phyloP scores from a whole-genome alignment of 2,329 filamentous ascomycete species.

The Trichoderma arundinaceum region DNA sequence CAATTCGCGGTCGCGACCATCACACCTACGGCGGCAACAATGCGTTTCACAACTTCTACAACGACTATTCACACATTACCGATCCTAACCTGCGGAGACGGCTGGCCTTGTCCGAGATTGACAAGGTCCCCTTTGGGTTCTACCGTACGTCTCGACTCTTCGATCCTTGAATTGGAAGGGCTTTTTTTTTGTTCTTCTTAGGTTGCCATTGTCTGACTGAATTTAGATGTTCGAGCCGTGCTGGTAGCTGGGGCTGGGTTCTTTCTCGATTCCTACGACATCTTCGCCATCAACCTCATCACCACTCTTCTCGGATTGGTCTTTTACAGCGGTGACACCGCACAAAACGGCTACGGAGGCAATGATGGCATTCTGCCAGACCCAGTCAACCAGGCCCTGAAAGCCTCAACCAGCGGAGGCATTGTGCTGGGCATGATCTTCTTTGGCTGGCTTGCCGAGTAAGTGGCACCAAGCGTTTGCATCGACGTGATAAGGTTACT shows the following conservation, averaged over 20 bases:
- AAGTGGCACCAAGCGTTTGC: constrained; percentile 32
- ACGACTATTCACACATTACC: constrained; percentile 67
- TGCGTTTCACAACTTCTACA: constrained; percentile 77
- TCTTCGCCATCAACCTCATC: constrained; percentile 80
- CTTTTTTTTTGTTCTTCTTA: too few species aligned
- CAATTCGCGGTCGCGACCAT: constrained; percentile 38
- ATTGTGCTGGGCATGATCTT: constrained; percentile 78
- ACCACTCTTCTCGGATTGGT: constrained; percentile 75
- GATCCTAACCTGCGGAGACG: constrained; percentile 79
- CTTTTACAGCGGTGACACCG: constrained; percentile 65
- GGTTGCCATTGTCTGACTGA: neutral
- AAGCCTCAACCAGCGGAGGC: constrained; percentile 79
- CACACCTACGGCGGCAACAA: constrained; percentile 67
- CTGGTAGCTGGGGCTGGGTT: constrained; percentile 81
- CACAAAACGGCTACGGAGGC: constrained; percentile 54
- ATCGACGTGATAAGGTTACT: neutral
- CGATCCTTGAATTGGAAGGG: neutral
- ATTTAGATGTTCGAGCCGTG: constrained; percentile 68
- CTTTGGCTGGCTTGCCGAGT: constrained; percentile 79
- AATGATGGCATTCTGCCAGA: constrained; percentile 66
- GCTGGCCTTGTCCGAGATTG: constrained; percentile 77
- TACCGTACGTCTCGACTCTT: constrained; percentile 56
- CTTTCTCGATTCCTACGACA: constrained; percentile 81
- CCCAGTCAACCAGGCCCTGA: constrained; percentile 73
- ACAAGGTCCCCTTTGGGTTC: constrained; percentile 77